Conservation (phyloP, 345 rosid species). For the Aquilaria yunnanensis region DNA sequence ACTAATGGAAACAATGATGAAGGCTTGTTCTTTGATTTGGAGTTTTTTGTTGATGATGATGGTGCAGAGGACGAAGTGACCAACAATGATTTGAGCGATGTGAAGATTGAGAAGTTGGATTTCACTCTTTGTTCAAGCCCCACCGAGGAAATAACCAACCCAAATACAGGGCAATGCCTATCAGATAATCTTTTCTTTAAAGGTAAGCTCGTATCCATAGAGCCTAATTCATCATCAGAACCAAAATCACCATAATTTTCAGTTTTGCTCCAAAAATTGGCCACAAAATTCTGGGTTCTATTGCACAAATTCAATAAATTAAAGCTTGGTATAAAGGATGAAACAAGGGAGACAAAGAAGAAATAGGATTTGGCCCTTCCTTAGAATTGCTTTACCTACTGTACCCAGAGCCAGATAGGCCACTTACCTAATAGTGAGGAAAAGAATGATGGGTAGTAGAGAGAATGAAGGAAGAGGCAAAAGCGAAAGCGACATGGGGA, state of each 20-base stretch:
- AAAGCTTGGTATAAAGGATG: constrained; percentile 23
- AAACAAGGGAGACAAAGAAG: constrained; percentile 7
- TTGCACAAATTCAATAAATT: constrained; percentile 61
- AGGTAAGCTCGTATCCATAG: constrained; percentile 55
- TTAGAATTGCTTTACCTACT: no score
- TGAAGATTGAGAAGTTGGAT: constrained; percentile 27
- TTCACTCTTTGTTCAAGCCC: constrained; percentile 68
- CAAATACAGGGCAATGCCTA: constrained; percentile 39
- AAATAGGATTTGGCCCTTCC: neutral
- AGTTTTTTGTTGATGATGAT: constrained; percentile 29
- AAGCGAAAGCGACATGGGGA: no score
- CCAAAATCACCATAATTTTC: constrained; percentile 48
- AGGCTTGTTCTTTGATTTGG: constrained; percentile 54
- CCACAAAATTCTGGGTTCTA: constrained; percentile 77
- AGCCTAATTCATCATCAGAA: constrained; percentile 27
- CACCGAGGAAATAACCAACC: constrained; percentile 47
- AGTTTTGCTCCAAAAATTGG: constrained; percentile 65
- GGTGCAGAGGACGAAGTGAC: constrained; percentile 28
- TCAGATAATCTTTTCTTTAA: constrained; percentile 75
- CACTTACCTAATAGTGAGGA: neutral
- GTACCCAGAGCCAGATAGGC: no score
- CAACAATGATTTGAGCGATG: constrained; percentile 8
- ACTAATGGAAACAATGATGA: constrained; percentile 52
- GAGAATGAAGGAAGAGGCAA: neutral
- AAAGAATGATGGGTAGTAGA: neutral